These are phyloP conservation scores for Sanghuangporus baumii DNA, from an alignment of 1,284 basidiomycete genomes.

Conservation along the genomic window DNA sequence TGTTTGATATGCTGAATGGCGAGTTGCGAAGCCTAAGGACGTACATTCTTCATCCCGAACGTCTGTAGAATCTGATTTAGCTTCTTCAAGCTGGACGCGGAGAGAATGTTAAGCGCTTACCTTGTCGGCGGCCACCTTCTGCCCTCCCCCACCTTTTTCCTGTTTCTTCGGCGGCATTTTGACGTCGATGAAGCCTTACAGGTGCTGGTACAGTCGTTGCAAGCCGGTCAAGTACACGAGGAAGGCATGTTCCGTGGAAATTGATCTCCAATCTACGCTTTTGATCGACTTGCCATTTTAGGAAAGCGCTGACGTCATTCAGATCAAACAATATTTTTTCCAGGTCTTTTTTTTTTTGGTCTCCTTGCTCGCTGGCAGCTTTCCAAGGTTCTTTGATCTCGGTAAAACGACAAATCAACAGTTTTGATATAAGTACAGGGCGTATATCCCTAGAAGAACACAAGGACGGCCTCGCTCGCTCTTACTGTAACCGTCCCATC, in stretches of 20 bases:
- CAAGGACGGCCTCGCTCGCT: constrained; percentile 30
- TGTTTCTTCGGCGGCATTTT: constrained; percentile 72
- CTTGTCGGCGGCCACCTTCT: constrained; percentile 75
- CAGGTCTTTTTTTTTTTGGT: too few species aligned
- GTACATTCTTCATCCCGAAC: constrained; percentile 90
- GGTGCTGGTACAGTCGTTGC: neutral
- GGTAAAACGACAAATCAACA: too few species aligned
- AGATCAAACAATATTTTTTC: too few species aligned
- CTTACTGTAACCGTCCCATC: constrained; percentile 24
- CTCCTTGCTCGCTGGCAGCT: too few species aligned
- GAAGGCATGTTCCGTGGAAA: neutral
- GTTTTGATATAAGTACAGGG: neutral
- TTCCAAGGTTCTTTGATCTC: too few species aligned
- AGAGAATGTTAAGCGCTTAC: constrained; percentile 31
- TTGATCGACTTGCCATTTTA: neutral
- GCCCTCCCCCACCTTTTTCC: constrained; percentile 40
- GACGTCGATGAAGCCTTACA: neutral
- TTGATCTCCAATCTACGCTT: neutral
- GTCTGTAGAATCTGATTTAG: constrained; percentile 49
- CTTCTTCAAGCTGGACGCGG: constrained; percentile 20
- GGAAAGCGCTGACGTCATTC: neutral
- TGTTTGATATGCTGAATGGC: neutral
- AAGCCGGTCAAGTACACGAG: neutral
- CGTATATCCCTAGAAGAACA: constrained; percentile 22
- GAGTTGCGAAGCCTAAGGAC: constrained; percentile 23